Evolutionary conservation across 1,139 yeast species (phyloP).

Genomic region (Hyphopichia pseudoburtonii): DNA sequence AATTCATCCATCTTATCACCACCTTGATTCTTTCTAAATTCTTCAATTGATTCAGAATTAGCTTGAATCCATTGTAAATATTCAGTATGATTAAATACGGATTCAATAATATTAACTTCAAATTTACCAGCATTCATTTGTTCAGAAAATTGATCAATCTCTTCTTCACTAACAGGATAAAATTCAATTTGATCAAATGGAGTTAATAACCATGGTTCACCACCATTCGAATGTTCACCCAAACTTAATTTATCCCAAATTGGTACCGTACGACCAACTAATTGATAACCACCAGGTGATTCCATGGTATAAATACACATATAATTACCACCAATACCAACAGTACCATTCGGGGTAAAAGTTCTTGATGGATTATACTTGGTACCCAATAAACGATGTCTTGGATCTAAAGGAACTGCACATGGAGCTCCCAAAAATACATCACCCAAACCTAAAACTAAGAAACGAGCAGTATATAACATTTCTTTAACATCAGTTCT

Average conservation of each 20-base stretch:
- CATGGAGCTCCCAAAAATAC: conserved; percentile 98
- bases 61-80: conserved; percentile 78
- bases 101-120: conserved; percentile 69
- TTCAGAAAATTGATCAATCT: conserved; percentile 68
- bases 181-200: conserved; percentile 95
- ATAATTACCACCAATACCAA: conserved; percentile 97
- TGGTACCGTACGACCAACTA: conserved; percentile 94
- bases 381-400: conserved; percentile 88
- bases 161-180: conserved; percentile 85
- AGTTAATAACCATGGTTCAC: conserved; percentile 83
- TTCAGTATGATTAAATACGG: conserved; percentile 78
- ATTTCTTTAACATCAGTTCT: conserved; percentile 77
- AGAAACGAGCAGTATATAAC: conserved; percentile 83
- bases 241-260: conserved; percentile 93
- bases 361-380: conserved; percentile 97
- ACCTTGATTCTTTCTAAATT: conserved; percentile 64
- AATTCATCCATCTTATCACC: conserved; percentile 85
- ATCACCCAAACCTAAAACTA: conserved; percentile 94
- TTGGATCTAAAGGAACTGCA: conserved; percentile 96
- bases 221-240: conserved; percentile 58
- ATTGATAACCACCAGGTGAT: conserved; percentile 97
- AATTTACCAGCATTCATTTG: conserved; percentile 81
- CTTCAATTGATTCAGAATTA: conserved; percentile 69
- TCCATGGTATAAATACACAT: conserved; percentile 99
- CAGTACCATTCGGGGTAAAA: conserved; percentile 93